phyloP scores from a whole-genome alignment of 2,329 filamentous ascomycete species.

The Orbilia ellipsospora region DNA sequence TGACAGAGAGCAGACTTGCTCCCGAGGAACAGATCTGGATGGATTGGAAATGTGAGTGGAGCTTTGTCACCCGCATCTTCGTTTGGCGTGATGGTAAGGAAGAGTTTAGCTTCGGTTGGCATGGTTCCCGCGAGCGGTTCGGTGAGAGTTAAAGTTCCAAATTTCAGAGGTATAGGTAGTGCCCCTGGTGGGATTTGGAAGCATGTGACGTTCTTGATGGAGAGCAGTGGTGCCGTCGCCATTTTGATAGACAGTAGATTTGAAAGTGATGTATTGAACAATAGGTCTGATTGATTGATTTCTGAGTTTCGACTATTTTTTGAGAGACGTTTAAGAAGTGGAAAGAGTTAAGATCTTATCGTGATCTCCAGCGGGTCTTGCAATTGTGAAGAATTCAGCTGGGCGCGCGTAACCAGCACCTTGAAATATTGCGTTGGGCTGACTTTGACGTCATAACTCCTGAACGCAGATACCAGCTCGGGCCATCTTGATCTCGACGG shows the following conservation, averaged over 20 bases:
- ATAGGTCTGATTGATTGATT: background rate
- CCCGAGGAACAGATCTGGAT: conserved; percentile 45
- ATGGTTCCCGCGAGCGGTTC: conserved; percentile 39
- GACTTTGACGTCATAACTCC: conserved; percentile 29
- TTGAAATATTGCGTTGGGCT: conserved; percentile 7
- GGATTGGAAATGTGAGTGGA: conserved; percentile 42
- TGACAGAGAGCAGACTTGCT: conserved; percentile 50
- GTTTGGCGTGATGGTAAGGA: conserved; percentile 38
- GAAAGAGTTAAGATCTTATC: background rate
- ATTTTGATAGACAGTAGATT: conserved; percentile 17
- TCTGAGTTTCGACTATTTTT: no score
- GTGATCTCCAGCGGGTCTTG: no score
- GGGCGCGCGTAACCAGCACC: background rate
- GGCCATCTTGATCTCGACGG: no score
- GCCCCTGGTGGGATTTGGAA: conserved; percentile 34
- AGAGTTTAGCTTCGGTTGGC: conserved; percentile 44
- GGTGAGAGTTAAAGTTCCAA: conserved; percentile 41
- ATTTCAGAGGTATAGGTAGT: conserved; percentile 37
- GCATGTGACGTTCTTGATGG: conserved; percentile 47
- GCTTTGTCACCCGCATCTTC: conserved; percentile 23
- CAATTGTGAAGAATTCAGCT: background rate
- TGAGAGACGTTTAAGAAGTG: background rate
- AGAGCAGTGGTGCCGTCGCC: conserved; percentile 50
- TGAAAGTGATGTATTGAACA: background rate
- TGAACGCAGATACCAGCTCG: no score